Conservation (phyloP, 257 asterid species). For the Fraxinus quadrangulata region DNA sequence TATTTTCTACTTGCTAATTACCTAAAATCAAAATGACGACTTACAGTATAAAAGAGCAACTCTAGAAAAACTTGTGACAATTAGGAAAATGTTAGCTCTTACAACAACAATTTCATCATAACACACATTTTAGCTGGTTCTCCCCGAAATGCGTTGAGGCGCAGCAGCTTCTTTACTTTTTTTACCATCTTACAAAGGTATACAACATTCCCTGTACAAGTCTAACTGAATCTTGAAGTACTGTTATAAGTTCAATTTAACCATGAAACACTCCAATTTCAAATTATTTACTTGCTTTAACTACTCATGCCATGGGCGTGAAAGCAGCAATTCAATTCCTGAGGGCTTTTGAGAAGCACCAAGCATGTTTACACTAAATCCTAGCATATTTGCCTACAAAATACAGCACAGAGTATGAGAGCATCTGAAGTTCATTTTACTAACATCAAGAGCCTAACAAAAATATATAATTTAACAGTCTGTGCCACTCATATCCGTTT, state of each 20-base stretch:
- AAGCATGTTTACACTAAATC: background rate
- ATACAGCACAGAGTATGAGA: no score
- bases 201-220: background rate
- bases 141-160: no score
- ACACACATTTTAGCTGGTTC: background rate
- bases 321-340: no score
- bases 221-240: no score
- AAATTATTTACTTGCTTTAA: no score
- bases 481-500: no score
- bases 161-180: background rate
- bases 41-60: no score
- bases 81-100: background rate
- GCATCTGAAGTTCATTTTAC: background rate
- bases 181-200: background rate
- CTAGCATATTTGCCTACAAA: background rate
- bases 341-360: no score
- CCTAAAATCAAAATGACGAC: constrained; percentile 13
- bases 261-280: no score
- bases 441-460: background rate
- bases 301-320: no score
- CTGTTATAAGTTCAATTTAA: no score
- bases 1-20: constrained; percentile 40
- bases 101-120: background rate
- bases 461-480: no score
- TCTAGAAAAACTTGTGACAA: background rate